Base-by-base conservation (phyloP, 805 yeast genomes). In the Starmerella bombicola region DNA sequence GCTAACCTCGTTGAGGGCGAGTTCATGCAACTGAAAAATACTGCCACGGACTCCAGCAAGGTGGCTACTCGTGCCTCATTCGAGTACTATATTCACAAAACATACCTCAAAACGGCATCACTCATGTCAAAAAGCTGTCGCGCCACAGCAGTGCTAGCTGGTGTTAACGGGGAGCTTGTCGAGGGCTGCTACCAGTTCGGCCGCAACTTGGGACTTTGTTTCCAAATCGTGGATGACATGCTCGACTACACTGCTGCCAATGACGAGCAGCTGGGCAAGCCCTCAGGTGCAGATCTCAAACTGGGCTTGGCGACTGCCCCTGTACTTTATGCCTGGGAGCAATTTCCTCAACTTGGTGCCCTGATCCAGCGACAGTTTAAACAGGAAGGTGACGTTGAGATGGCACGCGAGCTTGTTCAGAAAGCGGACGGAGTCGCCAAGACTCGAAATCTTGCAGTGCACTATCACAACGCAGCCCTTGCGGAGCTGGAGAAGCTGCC, bases 1-100 rank as follows among this genome's bases (percentile, higher is more conserved):
- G 98, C 97, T 10, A 91, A 91, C 58, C 69, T 91, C 45, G 97
- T 91, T 1, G 98, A 91, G 64, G 98, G 98, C 37, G 98, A 91
- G 64, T 88, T 91, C 59, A 91, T 91, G 97, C 98, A 91, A 64
- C 72, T 91, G 66, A 86, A 88, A 53, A 91, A 91, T 62, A 84
- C 95, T 0, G 91, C 86, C 6, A 64, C 80, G 31, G 57, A 58
- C 45, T 50, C 53, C 2, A 69, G 77, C 17, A 35, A 31, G 12
- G 57, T 64, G 41, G 83, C 80, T 43, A 58, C 57, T 34, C 46
- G 56, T 22, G 68, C 64, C n/a, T 93, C 95, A 2, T 91, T 91
- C 60, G 93, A 91, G 55, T 88, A 91, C 62, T 91, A 91, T 57
- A 66, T 85, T 42, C 97, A 88, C 64, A 91, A 91, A 60, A 88